These are phyloP conservation scores for Phaeosphaeriaceae sp. DNA, from an alignment of 2,329 filamentous ascomycete species.

Conservation along the genomic window DNA sequence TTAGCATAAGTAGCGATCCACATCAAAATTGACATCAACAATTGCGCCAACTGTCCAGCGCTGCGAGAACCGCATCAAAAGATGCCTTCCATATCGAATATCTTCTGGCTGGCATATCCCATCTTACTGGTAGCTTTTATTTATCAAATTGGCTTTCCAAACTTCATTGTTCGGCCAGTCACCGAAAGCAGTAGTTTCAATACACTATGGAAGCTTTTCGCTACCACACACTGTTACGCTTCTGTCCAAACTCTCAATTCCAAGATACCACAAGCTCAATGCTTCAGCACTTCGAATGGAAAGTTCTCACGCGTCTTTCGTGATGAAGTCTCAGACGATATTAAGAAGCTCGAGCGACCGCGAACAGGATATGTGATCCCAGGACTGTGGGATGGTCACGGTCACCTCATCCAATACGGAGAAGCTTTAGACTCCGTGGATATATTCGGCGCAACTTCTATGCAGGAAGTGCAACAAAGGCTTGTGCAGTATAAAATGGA, in stretches of 20 bases:
- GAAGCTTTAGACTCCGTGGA: constrained; percentile 71
- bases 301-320: constrained; percentile 59
- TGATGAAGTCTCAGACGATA: constrained; percentile 30
- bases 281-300: constrained; percentile 63
- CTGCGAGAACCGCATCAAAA: no score
- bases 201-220: constrained; percentile 31
- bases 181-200: constrained; percentile 24
- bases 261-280: constrained; percentile 50
- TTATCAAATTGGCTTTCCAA: constrained; percentile 34
- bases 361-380: constrained; percentile 65
- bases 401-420: constrained; percentile 69
- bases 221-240: constrained; percentile 52
- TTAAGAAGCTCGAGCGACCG: constrained; percentile 39
- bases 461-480: constrained; percentile 61
- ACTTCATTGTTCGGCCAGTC: constrained; percentile 21
- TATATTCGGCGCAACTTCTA: constrained; percentile 64
- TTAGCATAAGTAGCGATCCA: no score
- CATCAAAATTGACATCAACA: no score
- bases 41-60: no score
- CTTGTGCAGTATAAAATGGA: constrained; percentile 59
- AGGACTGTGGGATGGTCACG: constrained; percentile 74
- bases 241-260: constrained; percentile 54
- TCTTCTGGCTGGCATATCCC: constrained; percentile 34
- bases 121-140: constrained; percentile 33
- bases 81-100: constrained; percentile 29